Evolutionary conservation across 2,329 filamentous ascomycete species (phyloP).

Genomic region (Trichoderma sp.): DNA sequence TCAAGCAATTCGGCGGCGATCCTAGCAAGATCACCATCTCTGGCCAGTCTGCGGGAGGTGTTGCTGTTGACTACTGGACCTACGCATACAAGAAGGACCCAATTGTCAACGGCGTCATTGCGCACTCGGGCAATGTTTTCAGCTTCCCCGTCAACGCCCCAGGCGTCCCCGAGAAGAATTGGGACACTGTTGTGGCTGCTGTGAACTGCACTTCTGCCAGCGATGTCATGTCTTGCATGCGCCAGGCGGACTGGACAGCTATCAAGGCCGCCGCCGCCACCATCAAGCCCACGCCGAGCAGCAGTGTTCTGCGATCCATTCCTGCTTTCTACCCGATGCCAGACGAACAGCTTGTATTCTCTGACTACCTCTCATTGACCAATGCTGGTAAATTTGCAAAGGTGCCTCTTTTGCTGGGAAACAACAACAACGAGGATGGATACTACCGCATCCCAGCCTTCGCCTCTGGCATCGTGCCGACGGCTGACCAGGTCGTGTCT

Average conservation of each 20-base stretch:
- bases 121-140: slow-evolving; percentile 47
- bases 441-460: slow-evolving; percentile 50
- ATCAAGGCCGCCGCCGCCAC: slow-evolving; percentile 40
- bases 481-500: slow-evolving; percentile 37
- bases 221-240: slow-evolving; percentile 41
- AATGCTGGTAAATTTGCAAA: slow-evolving; percentile 40
- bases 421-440: slow-evolving; percentile 49
- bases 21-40: slow-evolving; percentile 36
- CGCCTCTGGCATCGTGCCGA: slow-evolving; percentile 41
- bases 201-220: slow-evolving; percentile 40
- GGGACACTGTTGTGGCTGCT: slow-evolving; percentile 42
- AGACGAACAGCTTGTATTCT: slow-evolving; percentile 44
- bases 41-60: slow-evolving; percentile 38
- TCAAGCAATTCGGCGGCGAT: slow-evolving; percentile 34
- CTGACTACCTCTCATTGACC: slow-evolving; percentile 40
- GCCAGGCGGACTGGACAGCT: slow-evolving; percentile 36
- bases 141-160: slow-evolving; percentile 46
- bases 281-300: slow-evolving; percentile 36
- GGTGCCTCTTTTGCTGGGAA: slow-evolving; percentile 45
- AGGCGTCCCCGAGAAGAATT: slow-evolving; percentile 40
- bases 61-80: slow-evolving; percentile 48
- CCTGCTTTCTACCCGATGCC: slow-evolving; percentile 45
- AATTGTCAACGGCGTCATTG: slow-evolving; percentile 50
- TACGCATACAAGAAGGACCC: slow-evolving; percentile 52
- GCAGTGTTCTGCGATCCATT: slow-evolving; percentile 39